Evolutionary conservation across 2,329 filamentous ascomycete species (phyloP), one percentile per base, ranked within the genome.

Genomic region (Keithomyces neogunnii): DNA sequence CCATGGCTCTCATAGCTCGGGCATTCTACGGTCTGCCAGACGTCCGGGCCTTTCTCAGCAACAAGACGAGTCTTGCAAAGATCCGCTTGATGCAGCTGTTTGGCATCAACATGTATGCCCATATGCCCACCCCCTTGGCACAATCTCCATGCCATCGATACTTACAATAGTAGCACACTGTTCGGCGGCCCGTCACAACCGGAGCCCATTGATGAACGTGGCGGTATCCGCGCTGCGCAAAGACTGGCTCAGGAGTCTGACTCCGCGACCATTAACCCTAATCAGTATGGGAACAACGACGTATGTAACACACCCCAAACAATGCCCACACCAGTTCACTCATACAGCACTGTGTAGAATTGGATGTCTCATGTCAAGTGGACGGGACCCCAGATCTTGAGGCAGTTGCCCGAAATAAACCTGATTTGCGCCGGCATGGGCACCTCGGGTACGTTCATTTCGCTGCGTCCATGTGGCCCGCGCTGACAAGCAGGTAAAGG

Each of bases 351-450:
- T 10, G 36, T 13, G 19, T 53, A 75, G 73, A 78, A 79, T 55
- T 78, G 74, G 73, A 69, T 71, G 57, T 66, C 79, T 3, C 80
- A 83, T 57, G 64, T 76, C 2, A 73, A 73, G 47, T 82, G 79
- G 79, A 82, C 79, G 0, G 80, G 78, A 0, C 76, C 78, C 1
- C 80, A 82, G 54, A 79, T 82, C 19, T 68, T 74, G 45, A 72
- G 69, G 46, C 80, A 82, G 47, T 60, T 82, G 3, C 79, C 78
- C 1, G 69, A 78, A 47, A 78, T 81, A 52, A 77, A 75, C 31
- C 66, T 82, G 4, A 67, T 82, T 19, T 80, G 74, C 47, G 72
- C 76, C 0, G 75, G 76, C 0, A 76, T 82, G 73, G 80, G 80
- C 2, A 82, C 77, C 4, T 50, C 62, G 26, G 63, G 63, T 63